Conservation (phyloP, 148 eudicot species). For the Camellia sinensis region DNA sequence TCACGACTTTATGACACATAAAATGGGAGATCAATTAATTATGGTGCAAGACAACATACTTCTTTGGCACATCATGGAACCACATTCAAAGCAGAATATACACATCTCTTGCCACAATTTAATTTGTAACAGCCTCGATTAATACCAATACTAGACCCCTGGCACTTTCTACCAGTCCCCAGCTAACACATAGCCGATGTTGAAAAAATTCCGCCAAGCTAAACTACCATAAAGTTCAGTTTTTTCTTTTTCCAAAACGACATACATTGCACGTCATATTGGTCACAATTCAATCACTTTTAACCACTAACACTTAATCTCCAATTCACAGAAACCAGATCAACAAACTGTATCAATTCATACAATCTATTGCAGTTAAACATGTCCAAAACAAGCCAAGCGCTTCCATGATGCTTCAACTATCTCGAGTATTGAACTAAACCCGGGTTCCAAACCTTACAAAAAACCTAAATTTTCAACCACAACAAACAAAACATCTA, state of each 20-base stretch:
- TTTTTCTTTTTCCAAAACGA: not conserved
- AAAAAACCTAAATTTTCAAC: not conserved
- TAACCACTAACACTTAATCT: not conserved
- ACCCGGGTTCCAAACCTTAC: no score
- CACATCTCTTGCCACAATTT: not conserved
- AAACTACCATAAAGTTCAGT: not conserved
- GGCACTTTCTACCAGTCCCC: not conserved
- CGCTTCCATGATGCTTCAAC: not conserved
- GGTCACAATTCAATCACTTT: not conserved
- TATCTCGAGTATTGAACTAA: not conserved
- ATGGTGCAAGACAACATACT: not conserved
- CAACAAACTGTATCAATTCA: not conserved
- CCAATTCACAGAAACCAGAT: not conserved
- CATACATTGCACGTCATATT: no score
- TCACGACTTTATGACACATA: not conserved
- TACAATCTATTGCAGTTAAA: not conserved
- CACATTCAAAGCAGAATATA: not conserved
- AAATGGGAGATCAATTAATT: not conserved
- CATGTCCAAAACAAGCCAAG: conserved; percentile 5
- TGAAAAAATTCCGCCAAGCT: not conserved
- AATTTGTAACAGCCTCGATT: not conserved
- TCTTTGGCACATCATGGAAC: not conserved
- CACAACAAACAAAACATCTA: not conserved
- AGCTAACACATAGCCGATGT: not conserved
- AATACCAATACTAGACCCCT: not conserved